Evolutionary conservation across 768 basidiomycete species (phyloP).

Genomic region (Tubosaeta sp.): DNA sequence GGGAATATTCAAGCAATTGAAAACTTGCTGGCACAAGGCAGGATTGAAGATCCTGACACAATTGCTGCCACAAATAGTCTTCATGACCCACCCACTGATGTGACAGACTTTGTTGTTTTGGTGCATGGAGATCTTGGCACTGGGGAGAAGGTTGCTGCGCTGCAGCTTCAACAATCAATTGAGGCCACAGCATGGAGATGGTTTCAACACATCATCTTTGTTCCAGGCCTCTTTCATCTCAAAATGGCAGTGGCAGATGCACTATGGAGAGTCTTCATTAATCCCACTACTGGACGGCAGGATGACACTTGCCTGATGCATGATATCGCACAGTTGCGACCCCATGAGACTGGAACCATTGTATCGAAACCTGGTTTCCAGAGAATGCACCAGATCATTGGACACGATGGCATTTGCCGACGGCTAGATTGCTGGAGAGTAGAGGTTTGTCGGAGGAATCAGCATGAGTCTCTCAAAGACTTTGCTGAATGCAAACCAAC

Average conservation of each 20-base stretch:
- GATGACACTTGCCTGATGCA: slow-evolving; percentile 17
- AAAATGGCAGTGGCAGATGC: slow-evolving; percentile 29
- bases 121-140: slow-evolving; percentile 3
- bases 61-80: too few species aligned
- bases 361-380: slow-evolving; percentile 32
- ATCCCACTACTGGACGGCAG: not conserved
- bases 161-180: not conserved
- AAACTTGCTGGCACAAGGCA: not conserved
- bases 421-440: slow-evolving; percentile 31
- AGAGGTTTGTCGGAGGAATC: slow-evolving; percentile 11
- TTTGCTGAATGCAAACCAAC: slow-evolving; percentile 7
- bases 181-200: slow-evolving; percentile 18
- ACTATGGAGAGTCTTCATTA: slow-evolving; percentile 13
- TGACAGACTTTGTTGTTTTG: not conserved
- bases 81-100: not conserved
- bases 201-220: slow-evolving; percentile 30
- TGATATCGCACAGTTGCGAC: slow-evolving; percentile 22
- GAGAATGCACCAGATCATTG: slow-evolving; percentile 34
- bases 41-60: not conserved
- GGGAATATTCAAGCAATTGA: slow-evolving; percentile 2
- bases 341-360: not conserved
- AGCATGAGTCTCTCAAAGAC: slow-evolving; percentile 17
- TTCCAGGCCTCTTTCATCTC: too few species aligned
- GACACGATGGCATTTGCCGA: slow-evolving; percentile 24
- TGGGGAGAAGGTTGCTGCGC: not conserved